Evolutionary conservation across 176 grass and related monocot species (phyloP), one percentile per base, ranked within the genome.

Genomic region (Bothriochloa decipiens): DNA sequence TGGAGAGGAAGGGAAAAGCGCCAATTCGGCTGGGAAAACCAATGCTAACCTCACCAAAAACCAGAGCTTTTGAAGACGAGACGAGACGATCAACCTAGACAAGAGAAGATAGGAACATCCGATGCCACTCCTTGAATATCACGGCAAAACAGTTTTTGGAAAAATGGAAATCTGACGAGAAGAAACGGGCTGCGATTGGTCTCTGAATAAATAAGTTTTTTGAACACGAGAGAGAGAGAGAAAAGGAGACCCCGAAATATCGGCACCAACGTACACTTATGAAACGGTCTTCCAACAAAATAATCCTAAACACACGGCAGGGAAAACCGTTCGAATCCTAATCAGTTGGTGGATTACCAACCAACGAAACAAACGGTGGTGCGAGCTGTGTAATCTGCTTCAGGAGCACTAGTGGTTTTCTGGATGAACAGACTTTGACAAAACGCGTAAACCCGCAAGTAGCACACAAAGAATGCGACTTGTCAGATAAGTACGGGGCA

Each of bases 201-300:
- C 22, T 60, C 22, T 60, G 22, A 60, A 60, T 60, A 60, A 58
- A 57, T 23, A 58, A 60, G 22, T 60, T 53, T 16, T 49, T 55
- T 61, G 57, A 62, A 62, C 58, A 26, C 58, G 58, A 25, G 58
- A 62, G 58, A 25, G 52, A 57, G 8, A 23, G 1, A 61, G 2
- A 8, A 4, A 61, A 25, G 0, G 55, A 61, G 22, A 25, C 22
- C 4, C 58, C 58, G 58, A 62, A 12, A 62, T 62, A 4, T 62
- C 58, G 58, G 40, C 68, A 83, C 50, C 74, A 27, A 26, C 10
- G 37, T 18, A 26, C 4, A 26, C 58, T 22, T 14, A 16, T 50
- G 46, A 60, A 85, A 61, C 83, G 77, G 23, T 15, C 27, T 16
- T 16, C 76, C 76, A 75, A 80, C 64, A 85, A 76, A 78, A 52